Evolutionary conservation across 352 stramenopile species (phyloP).

Genomic region (Globisporangium ultimum): DNA sequence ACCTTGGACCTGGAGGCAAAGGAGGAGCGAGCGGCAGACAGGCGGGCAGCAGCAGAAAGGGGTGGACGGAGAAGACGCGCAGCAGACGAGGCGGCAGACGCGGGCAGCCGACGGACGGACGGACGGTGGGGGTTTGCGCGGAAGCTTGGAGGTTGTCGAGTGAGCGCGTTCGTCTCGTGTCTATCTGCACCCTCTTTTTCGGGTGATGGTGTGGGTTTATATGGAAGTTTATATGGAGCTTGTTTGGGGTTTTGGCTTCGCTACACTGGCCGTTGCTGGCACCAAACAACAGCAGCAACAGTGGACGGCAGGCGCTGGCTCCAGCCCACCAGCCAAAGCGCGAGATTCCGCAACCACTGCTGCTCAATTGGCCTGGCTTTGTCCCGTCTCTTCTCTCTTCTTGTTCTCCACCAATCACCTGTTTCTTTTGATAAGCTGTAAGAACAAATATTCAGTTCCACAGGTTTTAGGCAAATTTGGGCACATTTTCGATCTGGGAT

Average conservation of each 20-base stretch:
- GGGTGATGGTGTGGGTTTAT: too few species aligned
- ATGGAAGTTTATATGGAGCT: too few species aligned
- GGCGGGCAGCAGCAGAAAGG: not conserved
- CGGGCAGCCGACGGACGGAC: not conserved
- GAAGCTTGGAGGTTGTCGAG: not conserved
- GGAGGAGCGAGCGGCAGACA: not conserved
- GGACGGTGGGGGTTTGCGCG: not conserved
- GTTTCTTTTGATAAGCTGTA: not conserved
- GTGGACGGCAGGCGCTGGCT: not conserved
- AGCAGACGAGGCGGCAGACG: not conserved
- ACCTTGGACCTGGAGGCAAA: not conserved
- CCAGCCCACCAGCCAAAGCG: slow-evolving; percentile 5
- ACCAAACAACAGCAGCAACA: too few species aligned
- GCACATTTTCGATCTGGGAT: not conserved
- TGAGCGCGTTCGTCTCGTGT: not conserved
- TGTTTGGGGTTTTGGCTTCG: too few species aligned
- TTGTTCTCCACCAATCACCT: not conserved
- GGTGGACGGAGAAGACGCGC: not conserved
- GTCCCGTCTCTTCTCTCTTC: not conserved
- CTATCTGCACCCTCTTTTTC: too few species aligned
- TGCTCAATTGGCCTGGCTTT: not conserved
- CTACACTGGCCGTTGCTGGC: too few species aligned
- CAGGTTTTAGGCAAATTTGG: not conserved
- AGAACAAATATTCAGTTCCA: not conserved
- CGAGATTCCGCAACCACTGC: not conserved